Conservation (phyloP, 208 protist species). For the Trypanosoma grayi region DNA sequence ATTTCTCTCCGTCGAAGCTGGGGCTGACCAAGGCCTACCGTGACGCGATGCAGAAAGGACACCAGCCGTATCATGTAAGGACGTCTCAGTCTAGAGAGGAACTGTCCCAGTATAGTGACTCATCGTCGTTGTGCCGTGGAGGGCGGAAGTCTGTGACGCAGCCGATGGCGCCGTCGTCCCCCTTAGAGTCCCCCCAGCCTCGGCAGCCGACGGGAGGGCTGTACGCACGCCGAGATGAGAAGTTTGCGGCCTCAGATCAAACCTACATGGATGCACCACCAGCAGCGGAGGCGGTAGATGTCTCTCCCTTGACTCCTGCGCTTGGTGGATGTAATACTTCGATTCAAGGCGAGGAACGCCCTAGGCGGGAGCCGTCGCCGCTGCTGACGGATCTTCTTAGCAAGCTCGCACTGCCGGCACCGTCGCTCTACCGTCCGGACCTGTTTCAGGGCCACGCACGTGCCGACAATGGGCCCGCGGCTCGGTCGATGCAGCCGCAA, state of each 20-base stretch:
- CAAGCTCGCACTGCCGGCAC: slow-evolving; percentile 13
- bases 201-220: not conserved
- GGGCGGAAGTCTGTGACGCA: slow-evolving; percentile 3
- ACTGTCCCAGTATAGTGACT: not conserved
- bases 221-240: not conserved
- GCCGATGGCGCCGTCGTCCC: slow-evolving; percentile 1
- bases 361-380: slow-evolving; percentile 8
- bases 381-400: slow-evolving; percentile 18
- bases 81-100: too few relatives aligned
- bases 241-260: too few relatives aligned
- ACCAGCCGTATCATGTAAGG: not conserved
- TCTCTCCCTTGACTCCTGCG: not conserved
- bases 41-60: not conserved
- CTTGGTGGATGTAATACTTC: not conserved
- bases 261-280: too few relatives aligned
- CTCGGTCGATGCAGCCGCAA: not conserved
- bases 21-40: not conserved
- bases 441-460: slow-evolving; percentile 18
- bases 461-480: not conserved
- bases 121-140: not conserved
- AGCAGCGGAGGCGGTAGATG: not conserved
- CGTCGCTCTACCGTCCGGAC: slow-evolving; percentile 20
- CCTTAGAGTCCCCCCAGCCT: slow-evolving; percentile 3
- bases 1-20: not conserved
- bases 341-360: not conserved